Evolutionary conservation across 352 stramenopile species (phyloP).

Genomic region (Globisporangium recalcitrans): DNA sequence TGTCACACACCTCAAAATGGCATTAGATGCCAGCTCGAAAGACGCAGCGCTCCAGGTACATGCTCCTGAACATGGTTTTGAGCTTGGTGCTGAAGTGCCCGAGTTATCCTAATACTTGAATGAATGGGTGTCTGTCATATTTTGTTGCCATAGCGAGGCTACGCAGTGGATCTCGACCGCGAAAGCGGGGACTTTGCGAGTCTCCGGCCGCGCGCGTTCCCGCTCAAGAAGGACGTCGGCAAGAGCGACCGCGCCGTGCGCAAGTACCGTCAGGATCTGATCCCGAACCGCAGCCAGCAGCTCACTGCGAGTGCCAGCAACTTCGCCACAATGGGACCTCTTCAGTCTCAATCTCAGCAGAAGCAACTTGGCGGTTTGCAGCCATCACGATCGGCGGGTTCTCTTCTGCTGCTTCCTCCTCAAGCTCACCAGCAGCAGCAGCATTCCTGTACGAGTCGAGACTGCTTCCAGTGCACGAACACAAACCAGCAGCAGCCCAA

Average conservation of each 20-base stretch:
- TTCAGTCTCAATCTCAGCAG: background rate
- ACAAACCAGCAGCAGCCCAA: background rate
- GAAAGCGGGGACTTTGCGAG: slow-evolving; percentile 22
- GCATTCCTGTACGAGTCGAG: slow-evolving; percentile 30
- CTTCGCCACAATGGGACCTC: slow-evolving; percentile 7
- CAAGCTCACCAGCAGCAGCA: background rate
- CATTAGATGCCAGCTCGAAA: slow-evolving; percentile 57
- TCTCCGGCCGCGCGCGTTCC: slow-evolving; percentile 33
- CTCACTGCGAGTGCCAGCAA: slow-evolving; percentile 36
- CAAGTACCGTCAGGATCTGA: slow-evolving; percentile 62
- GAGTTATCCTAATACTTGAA: background rate
- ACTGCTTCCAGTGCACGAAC: slow-evolving; percentile 55
- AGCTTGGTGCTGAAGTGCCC: too few species aligned
- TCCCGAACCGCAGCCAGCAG: slow-evolving; percentile 50
- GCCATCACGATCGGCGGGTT: slow-evolving; percentile 19
- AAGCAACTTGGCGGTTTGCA: slow-evolving; percentile 14
- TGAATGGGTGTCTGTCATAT: background rate
- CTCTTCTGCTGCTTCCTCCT: background rate
- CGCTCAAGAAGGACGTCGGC: slow-evolving; percentile 43
- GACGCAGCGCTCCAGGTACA: slow-evolving; percentile 53
- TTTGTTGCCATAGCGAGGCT: slow-evolving; percentile 35
- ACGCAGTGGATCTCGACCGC: slow-evolving; percentile 42
- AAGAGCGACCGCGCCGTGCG: slow-evolving; percentile 57
- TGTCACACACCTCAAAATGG: background rate
- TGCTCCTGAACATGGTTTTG: too few species aligned